Evolutionary conservation across 352 stramenopile genomes (phyloP).

Genomic region (Globisporangium radiosum): DNA sequence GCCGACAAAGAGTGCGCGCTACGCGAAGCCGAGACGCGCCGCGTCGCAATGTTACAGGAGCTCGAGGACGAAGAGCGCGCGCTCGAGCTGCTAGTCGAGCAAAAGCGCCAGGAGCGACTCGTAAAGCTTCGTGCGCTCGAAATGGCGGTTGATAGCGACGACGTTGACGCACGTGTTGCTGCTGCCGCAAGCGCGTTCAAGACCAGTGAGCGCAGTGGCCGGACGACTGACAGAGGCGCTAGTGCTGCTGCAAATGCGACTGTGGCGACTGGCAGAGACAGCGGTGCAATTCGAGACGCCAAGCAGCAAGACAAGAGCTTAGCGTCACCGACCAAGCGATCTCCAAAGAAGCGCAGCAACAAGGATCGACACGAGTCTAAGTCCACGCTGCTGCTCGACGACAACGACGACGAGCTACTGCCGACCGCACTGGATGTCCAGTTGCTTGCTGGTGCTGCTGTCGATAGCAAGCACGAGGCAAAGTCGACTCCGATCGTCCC

Average conservation of each 20-base stretch:
- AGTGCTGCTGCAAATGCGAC: not conserved
- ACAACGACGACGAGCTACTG: not conserved
- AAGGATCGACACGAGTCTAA: not conserved
- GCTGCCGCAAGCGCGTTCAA: not conserved
- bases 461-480: not conserved
- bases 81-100: constrained; percentile 55
- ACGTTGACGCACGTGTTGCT: not conserved
- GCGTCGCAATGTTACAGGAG: constrained; percentile 49
- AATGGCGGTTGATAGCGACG: constrained; percentile 17
- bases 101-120: constrained; percentile 50
- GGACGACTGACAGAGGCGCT: too few species aligned
- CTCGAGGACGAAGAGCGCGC: constrained; percentile 72
- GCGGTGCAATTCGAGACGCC: not conserved
- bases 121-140: constrained; percentile 47
- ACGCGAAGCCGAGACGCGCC: constrained; percentile 42
- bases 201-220: not conserved
- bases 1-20: constrained; percentile 43
- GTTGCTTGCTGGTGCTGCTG: not conserved
- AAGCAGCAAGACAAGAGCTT: not conserved
- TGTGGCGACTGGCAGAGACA: not conserved
- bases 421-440: too few species aligned
- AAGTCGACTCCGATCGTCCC: constrained; percentile 14
- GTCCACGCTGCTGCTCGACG: not conserved
- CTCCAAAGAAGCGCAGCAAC: constrained; percentile 5
- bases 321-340: constrained; percentile 6